Evolutionary conservation across 169 alveolate genomes (phyloP).

Genomic region (Theileria orientalis): DNA sequence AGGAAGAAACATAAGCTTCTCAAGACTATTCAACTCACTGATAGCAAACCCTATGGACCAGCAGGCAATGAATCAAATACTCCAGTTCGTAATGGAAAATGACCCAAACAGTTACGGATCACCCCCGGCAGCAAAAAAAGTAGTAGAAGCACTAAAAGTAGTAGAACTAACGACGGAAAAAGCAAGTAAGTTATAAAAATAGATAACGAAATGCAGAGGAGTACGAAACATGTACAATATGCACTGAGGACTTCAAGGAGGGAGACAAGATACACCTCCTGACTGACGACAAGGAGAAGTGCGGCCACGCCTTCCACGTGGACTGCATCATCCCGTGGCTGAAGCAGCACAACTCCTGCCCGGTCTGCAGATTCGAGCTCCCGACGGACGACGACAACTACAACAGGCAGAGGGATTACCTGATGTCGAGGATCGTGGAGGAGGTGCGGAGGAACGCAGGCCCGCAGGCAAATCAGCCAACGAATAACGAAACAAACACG

Average conservation of each 20-base stretch:
- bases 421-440: slow-evolving; percentile 64
- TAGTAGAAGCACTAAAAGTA: slow-evolving; percentile 70
- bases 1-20: not conserved
- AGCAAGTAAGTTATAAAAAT: slow-evolving; percentile 32
- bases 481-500: not conserved
- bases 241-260: slow-evolving; percentile 78
- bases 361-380: slow-evolving; percentile 93
- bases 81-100: slow-evolving; percentile 76
- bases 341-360: slow-evolving; percentile 91
- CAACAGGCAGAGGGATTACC: slow-evolving; percentile 77
- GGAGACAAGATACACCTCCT: slow-evolving; percentile 77
- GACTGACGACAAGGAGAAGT: slow-evolving; percentile 68
- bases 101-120: slow-evolving; percentile 82
- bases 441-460: slow-evolving; percentile 66
- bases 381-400: slow-evolving; percentile 91
- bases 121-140: slow-evolving; percentile 80
- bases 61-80: slow-evolving; percentile 68
- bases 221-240: slow-evolving; percentile 79
- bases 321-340: slow-evolving; percentile 95
- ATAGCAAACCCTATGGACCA: slow-evolving; percentile 57
- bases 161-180: slow-evolving; percentile 65
- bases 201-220: slow-evolving; percentile 3
- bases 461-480: not conserved
- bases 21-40: slow-evolving; percentile 10
- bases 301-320: slow-evolving; percentile 91